A percentile compares a stretch with the other conserved stretches of the same genome.
Evolutionary conservation across 2,329 filamentous ascomycete genomes (phyloP).

Genomic region (Delphinella strobiligena): DNA sequence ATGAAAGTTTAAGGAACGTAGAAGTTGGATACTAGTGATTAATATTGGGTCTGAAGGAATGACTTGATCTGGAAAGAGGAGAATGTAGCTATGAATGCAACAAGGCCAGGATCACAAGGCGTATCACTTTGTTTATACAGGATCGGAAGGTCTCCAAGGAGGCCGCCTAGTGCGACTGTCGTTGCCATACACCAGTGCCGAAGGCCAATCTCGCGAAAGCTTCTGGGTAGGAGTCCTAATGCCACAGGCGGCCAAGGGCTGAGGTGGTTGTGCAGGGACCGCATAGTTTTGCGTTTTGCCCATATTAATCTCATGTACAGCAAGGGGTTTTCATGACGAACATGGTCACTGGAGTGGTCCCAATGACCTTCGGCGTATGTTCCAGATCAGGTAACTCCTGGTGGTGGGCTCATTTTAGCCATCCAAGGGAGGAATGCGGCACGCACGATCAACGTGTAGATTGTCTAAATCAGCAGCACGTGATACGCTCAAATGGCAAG

Average conservation of each 20-base stretch:
- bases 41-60: slow-evolving; percentile 29
- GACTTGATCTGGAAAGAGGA: slow-evolving; percentile 21
- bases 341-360: slow-evolving; percentile 1
- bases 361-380: background rate
- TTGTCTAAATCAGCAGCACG: background rate
- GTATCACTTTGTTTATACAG: slow-evolving; percentile 7
- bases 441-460: slow-evolving; percentile 1
- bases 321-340: slow-evolving; percentile 8
- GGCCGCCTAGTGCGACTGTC: background rate
- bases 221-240: slow-evolving; percentile 3
- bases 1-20: slow-evolving; percentile 25
- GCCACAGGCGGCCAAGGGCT: slow-evolving; percentile 5
- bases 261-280: slow-evolving; percentile 4
- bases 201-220: slow-evolving; percentile 8
- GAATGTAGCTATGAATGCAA: slow-evolving; percentile 22
- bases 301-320: slow-evolving; percentile 7
- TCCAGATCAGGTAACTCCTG: slow-evolving; percentile 4
- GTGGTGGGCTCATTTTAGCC: slow-evolving; percentile 9
- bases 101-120: background rate
- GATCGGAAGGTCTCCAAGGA: background rate
- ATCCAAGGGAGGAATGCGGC: slow-evolving; percentile 7
- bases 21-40: slow-evolving; percentile 21
- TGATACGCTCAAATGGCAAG: background rate
- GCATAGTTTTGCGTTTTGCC: slow-evolving; percentile 4
- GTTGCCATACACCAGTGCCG: background rate